These are phyloP conservation scores for Cryptococcus maquisensis DNA, from an alignment of 1,284 basidiomycete genomes.

Conservation along the genomic window DNA sequence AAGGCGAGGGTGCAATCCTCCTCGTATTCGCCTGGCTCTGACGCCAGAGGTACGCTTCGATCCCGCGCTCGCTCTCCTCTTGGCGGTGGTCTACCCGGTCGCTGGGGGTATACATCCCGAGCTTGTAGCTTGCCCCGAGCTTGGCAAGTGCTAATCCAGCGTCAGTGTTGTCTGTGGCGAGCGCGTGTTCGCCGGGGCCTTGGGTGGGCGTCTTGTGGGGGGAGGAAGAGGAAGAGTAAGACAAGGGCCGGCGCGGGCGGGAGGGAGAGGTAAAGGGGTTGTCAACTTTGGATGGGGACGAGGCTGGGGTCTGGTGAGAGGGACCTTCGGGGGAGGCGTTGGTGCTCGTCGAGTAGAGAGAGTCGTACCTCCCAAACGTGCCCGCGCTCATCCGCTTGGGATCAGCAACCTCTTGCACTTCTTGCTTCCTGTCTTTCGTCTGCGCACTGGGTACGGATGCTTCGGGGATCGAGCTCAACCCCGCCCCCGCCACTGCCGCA, in stretches of 20 bases:
- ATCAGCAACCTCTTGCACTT: not conserved
- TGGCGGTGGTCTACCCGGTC: slow-evolving; percentile 1
- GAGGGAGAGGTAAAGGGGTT: not conserved
- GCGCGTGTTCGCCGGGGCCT: too few species aligned
- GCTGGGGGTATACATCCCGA: slow-evolving; percentile 5
- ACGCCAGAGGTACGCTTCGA: slow-evolving; percentile 8
- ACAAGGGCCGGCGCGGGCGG: not conserved
- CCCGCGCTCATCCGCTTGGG: slow-evolving; percentile 9
- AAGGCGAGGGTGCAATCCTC: slow-evolving; percentile 9
- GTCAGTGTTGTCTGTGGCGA: not conserved
- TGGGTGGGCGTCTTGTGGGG: slow-evolving; percentile 2
- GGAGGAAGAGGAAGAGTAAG: not conserved
- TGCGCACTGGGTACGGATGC: not conserved
- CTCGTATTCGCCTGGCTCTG: slow-evolving; percentile 7
- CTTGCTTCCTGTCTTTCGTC: not conserved
- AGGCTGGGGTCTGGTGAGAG: not conserved
- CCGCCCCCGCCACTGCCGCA: not conserved
- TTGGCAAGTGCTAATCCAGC: slow-evolving; percentile 1
- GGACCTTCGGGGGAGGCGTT: not conserved
- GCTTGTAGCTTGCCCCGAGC: slow-evolving; percentile 5
- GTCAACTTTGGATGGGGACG: not conserved
- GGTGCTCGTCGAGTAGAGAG: not conserved
- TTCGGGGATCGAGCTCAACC: slow-evolving; percentile 10
- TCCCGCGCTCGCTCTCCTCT: slow-evolving; percentile 10
- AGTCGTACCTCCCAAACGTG: slow-evolving; percentile 9